These are phyloP conservation scores for Macrophomina phaseolina DNA, from an alignment of 2,329 filamentous ascomycete species.

Conservation along the genomic window DNA sequence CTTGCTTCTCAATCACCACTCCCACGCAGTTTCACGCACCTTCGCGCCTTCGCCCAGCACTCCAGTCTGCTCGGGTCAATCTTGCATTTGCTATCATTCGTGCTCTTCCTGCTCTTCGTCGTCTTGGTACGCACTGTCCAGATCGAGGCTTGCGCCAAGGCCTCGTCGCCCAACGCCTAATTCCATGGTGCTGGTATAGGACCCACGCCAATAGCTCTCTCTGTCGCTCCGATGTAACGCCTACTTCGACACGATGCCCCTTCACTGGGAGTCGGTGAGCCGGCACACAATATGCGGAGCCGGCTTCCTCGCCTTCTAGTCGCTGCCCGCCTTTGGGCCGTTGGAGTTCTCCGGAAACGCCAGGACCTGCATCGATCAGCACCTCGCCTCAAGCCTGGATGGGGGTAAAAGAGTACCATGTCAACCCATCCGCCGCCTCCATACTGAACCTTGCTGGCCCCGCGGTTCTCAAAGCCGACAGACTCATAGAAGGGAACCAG, in stretches of 20 bases:
- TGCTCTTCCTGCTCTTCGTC: not conserved
- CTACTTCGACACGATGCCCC: not conserved
- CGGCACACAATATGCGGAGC: constrained; percentile 4
- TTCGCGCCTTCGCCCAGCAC: too few species aligned
- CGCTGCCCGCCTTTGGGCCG: constrained; percentile 13
- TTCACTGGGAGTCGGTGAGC: not conserved
- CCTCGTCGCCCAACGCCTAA: constrained; percentile 5
- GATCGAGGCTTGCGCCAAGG: not conserved
- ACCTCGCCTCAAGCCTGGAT: not conserved
- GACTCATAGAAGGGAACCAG: constrained; percentile 76
- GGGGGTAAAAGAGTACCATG: constrained; percentile 62
- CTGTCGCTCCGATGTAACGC: constrained; percentile 1
- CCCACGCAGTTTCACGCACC: not conserved
- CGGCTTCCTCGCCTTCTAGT: constrained; percentile 3
- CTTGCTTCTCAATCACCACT: constrained; percentile 2
- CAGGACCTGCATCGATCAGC: constrained; percentile 13
- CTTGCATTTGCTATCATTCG: not conserved
- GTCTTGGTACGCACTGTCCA: not conserved
- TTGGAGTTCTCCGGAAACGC: constrained; percentile 18
- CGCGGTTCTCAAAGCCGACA: constrained; percentile 73
- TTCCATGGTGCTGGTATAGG: not conserved
- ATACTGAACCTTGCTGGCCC: constrained; percentile 72
- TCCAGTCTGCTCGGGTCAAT: not conserved
- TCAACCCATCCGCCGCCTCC: constrained; percentile 83
- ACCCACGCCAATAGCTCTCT: not conserved